These are phyloP conservation scores for Fraxinus pennsylvanica DNA, from an alignment of 257 asterid species.

Conservation along the genomic window DNA sequence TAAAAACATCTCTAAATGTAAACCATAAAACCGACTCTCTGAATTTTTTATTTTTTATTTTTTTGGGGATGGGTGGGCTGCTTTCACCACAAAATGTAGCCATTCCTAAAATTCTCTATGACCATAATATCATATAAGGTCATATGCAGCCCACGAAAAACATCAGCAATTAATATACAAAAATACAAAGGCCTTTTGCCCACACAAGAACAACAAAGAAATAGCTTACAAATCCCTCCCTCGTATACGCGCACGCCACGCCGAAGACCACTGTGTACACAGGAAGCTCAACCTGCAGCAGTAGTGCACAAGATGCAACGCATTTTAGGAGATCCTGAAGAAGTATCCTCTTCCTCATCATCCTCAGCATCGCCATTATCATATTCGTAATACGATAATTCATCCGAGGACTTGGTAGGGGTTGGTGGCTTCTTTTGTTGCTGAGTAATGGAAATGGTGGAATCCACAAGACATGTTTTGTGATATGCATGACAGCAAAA, in stretches of 20 bases:
- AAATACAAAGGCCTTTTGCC: conserved; percentile 26
- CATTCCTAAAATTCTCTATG: background rate
- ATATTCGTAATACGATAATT: conserved; percentile 50
- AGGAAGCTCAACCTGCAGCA: background rate
- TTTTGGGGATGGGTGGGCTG: background rate
- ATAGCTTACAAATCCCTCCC: conserved; percentile 10
- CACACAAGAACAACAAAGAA: conserved; percentile 21
- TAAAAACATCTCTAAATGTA: too few species aligned
- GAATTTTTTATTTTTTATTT: too few species aligned
- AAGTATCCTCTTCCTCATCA: conserved; percentile 37
- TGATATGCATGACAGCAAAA: conserved; percentile 97
- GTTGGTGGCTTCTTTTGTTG: conserved; percentile 50
- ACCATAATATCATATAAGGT: background rate
- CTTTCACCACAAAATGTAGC: background rate
- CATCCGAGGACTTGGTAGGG: conserved; percentile 35
- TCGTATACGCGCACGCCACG: conserved; percentile 27
- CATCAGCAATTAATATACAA: conserved; percentile 3
- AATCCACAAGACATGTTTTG: conserved; percentile 74
- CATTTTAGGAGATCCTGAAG: conserved; percentile 52
- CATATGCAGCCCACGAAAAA: conserved; percentile 8
- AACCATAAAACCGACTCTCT: background rate
- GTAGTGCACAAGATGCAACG: conserved; percentile 55
- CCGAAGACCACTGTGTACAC: conserved; percentile 30
- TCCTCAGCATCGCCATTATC: conserved; percentile 44
- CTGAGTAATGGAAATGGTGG: conserved; percentile 49